These are phyloP conservation scores for Dentipellis fragilis DNA, from an alignment of 768 basidiomycete species.

Conservation along the genomic window DNA sequence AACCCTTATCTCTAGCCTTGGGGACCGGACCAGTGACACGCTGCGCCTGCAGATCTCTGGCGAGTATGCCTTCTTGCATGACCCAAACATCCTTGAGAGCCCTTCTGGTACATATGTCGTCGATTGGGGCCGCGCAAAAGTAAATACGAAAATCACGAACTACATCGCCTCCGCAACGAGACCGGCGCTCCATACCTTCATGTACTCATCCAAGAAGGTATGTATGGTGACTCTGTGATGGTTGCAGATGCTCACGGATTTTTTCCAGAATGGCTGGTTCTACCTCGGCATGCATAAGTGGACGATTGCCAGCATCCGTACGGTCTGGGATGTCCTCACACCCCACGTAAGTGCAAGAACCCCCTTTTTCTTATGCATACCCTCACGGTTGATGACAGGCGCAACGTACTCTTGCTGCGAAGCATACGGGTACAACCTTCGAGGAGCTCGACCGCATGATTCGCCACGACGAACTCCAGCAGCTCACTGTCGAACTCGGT, in stretches of 20 bases:
- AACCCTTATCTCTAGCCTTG: conserved; percentile 19
- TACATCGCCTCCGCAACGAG: conserved; percentile 24
- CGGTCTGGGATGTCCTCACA: conserved; percentile 5
- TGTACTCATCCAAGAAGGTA: conserved; percentile 36
- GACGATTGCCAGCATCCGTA: conserved; percentile 2
- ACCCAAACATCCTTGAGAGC: conserved; percentile 46
- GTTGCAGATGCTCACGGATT: background rate
- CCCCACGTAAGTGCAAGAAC: conserved; percentile 14
- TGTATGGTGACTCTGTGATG: conserved; percentile 2
- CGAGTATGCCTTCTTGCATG: conserved; percentile 39
- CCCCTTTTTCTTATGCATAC: background rate
- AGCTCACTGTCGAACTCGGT: conserved; percentile 22
- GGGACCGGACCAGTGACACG: conserved; percentile 7
- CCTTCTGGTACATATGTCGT: conserved; percentile 32
- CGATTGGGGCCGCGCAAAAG: conserved; percentile 37
- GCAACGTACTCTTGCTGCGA: conserved; percentile 14
- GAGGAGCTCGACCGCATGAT: conserved; percentile 29
- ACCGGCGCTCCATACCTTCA: conserved; percentile 39
- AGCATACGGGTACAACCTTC: conserved; percentile 21
- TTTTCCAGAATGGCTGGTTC: conserved; percentile 6
- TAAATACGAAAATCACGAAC: conserved; percentile 22
- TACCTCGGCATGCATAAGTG: conserved; percentile 12
- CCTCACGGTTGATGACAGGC: conserved; percentile 1
- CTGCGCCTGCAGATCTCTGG: conserved; percentile 31
- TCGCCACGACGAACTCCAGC: conserved; percentile 30